phyloP scores from a whole-genome alignment of 306 rosid species.

The Quercus aquifolioides region DNA sequence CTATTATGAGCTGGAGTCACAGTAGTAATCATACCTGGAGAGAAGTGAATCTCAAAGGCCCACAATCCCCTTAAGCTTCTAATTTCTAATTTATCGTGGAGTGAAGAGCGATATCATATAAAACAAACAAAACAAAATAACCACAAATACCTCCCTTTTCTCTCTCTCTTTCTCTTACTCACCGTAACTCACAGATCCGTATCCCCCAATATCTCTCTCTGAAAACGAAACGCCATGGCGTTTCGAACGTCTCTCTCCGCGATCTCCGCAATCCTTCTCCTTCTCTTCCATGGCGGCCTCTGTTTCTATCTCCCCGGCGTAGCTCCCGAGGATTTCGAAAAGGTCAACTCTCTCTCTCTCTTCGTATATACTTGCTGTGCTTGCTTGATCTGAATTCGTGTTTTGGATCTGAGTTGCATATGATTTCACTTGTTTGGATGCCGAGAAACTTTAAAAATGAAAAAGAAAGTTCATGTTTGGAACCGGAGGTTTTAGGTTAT shows the following conservation, averaged over 20 bases:
- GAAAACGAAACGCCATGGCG: constrained; percentile 68
- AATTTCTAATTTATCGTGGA: too few relatives aligned
- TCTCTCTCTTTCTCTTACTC: constrained; percentile 29
- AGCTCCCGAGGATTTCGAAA: constrained; percentile 85
- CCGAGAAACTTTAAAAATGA: constrained; percentile 11
- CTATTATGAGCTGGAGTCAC: too few relatives aligned
- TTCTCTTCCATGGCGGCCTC: constrained; percentile 54
- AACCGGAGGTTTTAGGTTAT: neutral
- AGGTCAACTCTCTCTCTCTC: constrained; percentile 47
- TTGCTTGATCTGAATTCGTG: constrained; percentile 35
- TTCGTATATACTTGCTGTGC: neutral
- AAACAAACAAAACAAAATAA: neutral
- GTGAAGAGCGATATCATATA: too few relatives aligned
- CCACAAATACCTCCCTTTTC: neutral
- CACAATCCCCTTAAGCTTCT: too few relatives aligned
- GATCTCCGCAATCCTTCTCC: constrained; percentile 42
- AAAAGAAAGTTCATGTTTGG: neutral
- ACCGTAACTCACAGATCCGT: neutral
- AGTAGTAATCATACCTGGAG: too few relatives aligned
- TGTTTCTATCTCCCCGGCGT: constrained; percentile 98
- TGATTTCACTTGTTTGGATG: constrained; percentile 15
- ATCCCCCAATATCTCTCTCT: constrained; percentile 1
- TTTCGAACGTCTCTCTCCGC: constrained; percentile 54
- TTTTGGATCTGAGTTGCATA: constrained; percentile 44
- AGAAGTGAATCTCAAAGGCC: too few relatives aligned